A percentile compares a stretch with the other conserved stretches of the same genome.
phyloP scores from a whole-genome alignment of 139 green algal genomes.

The Chlamydomonas schloesseri region DNA sequence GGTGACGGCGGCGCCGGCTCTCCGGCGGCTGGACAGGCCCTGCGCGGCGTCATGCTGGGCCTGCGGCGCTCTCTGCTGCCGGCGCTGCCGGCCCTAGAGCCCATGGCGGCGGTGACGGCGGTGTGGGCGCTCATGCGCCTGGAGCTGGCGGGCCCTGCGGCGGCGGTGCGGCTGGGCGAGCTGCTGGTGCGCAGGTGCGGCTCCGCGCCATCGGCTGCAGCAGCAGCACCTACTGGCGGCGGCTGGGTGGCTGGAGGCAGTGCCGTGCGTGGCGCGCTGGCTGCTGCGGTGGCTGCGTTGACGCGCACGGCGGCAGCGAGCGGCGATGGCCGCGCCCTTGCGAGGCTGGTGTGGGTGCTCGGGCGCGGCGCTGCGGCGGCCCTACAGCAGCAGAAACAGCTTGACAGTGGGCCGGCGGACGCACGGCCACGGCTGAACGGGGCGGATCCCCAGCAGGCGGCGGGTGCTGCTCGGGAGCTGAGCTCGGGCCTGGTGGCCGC shows the following conservation, averaged over 20 bases:
- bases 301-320: not conserved
- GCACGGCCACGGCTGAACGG: too few relatives aligned
- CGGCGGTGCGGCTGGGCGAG: not conserved
- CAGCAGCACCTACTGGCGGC: too few relatives aligned
- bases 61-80: not conserved
- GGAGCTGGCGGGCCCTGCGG: too few relatives aligned
- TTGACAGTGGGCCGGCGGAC: too few relatives aligned
- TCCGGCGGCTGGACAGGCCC: too few relatives aligned
- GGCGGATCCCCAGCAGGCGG: not conserved
- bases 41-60: not conserved
- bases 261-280: not conserved
- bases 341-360: conserved; percentile 15
- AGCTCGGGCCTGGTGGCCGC: not conserved
- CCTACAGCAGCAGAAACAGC: not conserved
- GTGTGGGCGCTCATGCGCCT: conserved; percentile 1
- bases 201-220: not conserved
- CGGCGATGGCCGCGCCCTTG: not conserved
- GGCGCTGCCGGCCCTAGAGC: not conserved
- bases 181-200: not conserved
- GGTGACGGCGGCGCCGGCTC: not conserved
- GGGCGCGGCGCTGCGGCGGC: conserved; percentile 1
- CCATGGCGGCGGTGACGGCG: not conserved
- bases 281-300: not conserved
- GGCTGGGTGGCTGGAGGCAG: too few relatives aligned
- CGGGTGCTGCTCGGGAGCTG: not conserved